phyloP scores from a whole-genome alignment of 164 flowering plant species.

The Magnolia sinica region DNA sequence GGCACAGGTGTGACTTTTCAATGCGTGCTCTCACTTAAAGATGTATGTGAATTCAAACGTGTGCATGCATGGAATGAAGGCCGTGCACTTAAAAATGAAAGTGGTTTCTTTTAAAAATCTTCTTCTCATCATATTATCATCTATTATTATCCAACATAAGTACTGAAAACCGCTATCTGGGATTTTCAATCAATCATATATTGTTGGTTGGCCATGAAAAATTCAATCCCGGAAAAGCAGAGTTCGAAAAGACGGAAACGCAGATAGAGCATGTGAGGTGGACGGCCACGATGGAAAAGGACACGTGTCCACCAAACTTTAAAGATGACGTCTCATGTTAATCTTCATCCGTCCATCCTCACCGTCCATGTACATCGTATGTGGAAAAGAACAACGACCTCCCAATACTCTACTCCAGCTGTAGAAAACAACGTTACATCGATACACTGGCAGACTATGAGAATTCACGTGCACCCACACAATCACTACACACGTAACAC shows the following conservation, averaged over 20 bases:
- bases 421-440: not conserved
- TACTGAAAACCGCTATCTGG: not conserved
- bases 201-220: not conserved
- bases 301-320: slow-evolving; percentile 3
- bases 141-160: no score
- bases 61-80: no score
- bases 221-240: not conserved
- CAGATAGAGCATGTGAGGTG: slow-evolving; percentile 5
- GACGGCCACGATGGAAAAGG: slow-evolving; percentile 5
- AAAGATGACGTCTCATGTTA: slow-evolving; percentile 1
- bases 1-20: no score
- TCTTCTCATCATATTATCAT: no score
- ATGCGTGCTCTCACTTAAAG: no score
- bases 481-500: not conserved
- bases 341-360: slow-evolving; percentile 6
- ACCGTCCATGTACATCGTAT: not conserved
- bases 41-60: no score
- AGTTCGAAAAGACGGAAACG: no score
- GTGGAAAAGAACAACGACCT: not conserved
- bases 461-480: no score
- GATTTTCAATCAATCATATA: not conserved
- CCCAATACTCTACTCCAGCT: not conserved
- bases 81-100: no score
- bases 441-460: not conserved
- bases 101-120: no score